These are phyloP conservation scores for Corylus americana DNA, from an alignment of 306 rosid species.

Conservation along the genomic window DNA sequence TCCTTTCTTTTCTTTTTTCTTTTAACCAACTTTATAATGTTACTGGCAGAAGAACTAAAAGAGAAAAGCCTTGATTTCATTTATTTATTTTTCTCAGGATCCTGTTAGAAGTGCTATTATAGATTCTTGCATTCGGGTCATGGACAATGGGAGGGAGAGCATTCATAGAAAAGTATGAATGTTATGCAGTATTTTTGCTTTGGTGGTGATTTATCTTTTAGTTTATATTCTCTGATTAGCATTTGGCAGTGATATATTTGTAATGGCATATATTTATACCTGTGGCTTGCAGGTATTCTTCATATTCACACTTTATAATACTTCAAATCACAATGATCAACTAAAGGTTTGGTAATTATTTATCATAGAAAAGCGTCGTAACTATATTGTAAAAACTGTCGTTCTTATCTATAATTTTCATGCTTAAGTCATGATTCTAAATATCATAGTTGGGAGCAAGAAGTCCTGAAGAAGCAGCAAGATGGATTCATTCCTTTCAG, in stretches of 20 bases:
- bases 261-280: conserved; percentile 15
- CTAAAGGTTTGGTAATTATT: conserved; percentile 62
- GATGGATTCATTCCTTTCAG: conserved; percentile 76
- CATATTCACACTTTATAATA: conserved; percentile 66
- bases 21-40: background rate
- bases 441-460: conserved; percentile 73
- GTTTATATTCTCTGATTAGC: conserved; percentile 4
- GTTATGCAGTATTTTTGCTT: conserved; percentile 4
- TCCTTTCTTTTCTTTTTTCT: background rate
- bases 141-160: conserved; percentile 80
- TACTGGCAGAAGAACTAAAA: background rate
- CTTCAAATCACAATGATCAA: conserved; percentile 67
- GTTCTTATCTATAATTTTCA: conserved; percentile 12
- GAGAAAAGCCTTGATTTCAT: background rate
- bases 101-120: conserved; percentile 76
- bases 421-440: conserved; percentile 4
- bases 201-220: conserved; percentile 2
- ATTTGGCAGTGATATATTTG: background rate
- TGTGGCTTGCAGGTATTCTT: conserved; percentile 56
- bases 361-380: background rate
- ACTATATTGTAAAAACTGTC: conserved; percentile 7
- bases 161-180: conserved; percentile 59
- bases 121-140: conserved; percentile 69
- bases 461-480: conserved; percentile 90
- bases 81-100: conserved; percentile 48